Evolutionary conservation across 2,329 filamentous ascomycete species (phyloP).

Genomic region (Fusarium odoratissimum): DNA sequence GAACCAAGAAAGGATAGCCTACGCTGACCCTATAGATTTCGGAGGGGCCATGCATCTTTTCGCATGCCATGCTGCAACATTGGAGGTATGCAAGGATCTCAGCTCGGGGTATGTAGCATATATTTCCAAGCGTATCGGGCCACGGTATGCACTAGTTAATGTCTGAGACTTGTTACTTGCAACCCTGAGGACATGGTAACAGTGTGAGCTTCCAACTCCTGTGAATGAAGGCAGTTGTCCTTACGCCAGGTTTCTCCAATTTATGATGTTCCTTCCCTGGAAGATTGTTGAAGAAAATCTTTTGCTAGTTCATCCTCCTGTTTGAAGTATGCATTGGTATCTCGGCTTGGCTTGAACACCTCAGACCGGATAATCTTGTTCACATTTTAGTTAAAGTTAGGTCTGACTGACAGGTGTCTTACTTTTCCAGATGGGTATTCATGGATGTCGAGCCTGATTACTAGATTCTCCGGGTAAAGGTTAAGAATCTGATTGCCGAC

Average conservation of each 20-base stretch:
- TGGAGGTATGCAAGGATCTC: no score
- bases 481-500: not conserved
- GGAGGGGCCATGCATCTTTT: rapidly evolving
- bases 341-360: not conserved
- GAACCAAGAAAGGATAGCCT: not conserved
- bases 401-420: rapidly evolving
- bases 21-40: not conserved
- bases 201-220: rapidly evolving
- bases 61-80: rapidly evolving
- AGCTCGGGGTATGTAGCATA: rapidly evolving
- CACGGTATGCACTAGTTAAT: rapidly evolving
- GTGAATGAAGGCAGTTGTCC: rapidly evolving
- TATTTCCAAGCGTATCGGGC: no score
- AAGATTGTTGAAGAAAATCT: no score
- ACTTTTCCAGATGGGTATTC: not conserved
- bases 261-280: rapidly evolving
- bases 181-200: rapidly evolving
- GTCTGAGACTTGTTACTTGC: not conserved
- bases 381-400: rapidly evolving
- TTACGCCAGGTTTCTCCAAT: rapidly evolving
- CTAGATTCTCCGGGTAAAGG: not conserved
- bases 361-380: not conserved
- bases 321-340: not conserved
- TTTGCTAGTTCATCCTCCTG: not conserved
- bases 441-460: not conserved